These are phyloP conservation scores for Ascochyta koolunga DNA, from an alignment of 2,329 filamentous ascomycete genomes.

Conservation along the genomic window DNA sequence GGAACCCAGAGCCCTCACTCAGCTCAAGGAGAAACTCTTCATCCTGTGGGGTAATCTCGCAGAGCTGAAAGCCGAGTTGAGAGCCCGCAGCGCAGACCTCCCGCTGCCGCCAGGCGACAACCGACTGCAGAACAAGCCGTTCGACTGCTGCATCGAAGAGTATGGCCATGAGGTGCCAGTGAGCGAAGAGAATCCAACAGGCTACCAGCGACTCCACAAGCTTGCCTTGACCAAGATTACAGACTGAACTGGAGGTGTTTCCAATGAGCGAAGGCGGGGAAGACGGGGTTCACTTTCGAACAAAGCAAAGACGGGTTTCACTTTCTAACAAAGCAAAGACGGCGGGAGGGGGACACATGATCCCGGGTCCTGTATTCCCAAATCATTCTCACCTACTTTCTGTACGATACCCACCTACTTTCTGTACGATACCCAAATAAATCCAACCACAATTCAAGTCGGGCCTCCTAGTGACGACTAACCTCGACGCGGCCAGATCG, in stretches of 20 bases:
- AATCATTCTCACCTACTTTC: too few species aligned
- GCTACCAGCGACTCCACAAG: slow-evolving; percentile 33
- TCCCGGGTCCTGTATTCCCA: too few species aligned
- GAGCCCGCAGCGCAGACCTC: slow-evolving; percentile 44
- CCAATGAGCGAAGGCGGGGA: too few species aligned
- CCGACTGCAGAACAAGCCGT: slow-evolving; percentile 49
- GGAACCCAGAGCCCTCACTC: slow-evolving; percentile 55
- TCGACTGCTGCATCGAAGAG: slow-evolving; percentile 46
- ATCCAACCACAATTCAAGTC: too few species aligned
- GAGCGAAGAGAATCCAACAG: slow-evolving; percentile 17
- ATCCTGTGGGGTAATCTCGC: slow-evolving; percentile 81
- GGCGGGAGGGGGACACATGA: too few species aligned
- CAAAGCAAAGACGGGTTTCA: too few species aligned
- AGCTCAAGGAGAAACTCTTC: slow-evolving; percentile 73
- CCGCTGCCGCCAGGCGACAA: slow-evolving; percentile 33
- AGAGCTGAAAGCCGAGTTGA: slow-evolving; percentile 65
- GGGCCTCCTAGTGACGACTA: too few species aligned
- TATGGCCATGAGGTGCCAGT: slow-evolving; percentile 29
- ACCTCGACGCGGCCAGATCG: too few species aligned
- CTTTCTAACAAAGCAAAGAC: too few species aligned
- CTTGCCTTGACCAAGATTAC: slow-evolving; percentile 31
- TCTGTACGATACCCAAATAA: too few species aligned
- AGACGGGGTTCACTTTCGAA: too few species aligned
- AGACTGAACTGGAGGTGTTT: neutral
- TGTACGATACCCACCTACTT: too few species aligned